Conservation (phyloP, 2,329 filamentous ascomycete genomes). For the Aspergillus fischeri region DNA sequence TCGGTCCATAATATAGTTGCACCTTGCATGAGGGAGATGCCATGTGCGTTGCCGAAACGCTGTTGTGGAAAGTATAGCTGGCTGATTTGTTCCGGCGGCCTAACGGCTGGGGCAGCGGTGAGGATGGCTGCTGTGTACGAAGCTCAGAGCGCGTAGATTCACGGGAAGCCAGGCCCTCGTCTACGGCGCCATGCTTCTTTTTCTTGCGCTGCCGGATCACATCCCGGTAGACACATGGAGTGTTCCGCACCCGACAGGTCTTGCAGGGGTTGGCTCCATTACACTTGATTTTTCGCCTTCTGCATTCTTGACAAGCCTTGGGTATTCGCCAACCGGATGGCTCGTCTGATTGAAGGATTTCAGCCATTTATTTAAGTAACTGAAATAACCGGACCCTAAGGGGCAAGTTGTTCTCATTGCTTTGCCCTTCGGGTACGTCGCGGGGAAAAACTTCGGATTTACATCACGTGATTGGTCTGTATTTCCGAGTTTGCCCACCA, state of each 20-base stretch:
- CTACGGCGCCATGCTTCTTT: conserved; percentile 20
- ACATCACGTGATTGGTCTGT: conserved; percentile 9
- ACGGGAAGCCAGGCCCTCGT: not conserved
- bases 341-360: conserved; percentile 14
- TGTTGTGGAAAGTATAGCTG: conserved; percentile 35
- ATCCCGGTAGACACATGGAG: conserved; percentile 35
- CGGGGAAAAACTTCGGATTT: conserved; percentile 8
- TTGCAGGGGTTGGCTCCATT: conserved; percentile 39
- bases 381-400: not conserved
- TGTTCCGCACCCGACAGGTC: conserved; percentile 32
- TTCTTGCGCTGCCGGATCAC: conserved; percentile 34
- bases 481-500: conserved; percentile 2
- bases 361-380: conserved; percentile 20
- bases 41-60: conserved; percentile 46
- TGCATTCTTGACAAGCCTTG: conserved; percentile 41
- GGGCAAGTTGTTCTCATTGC: not conserved
- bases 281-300: conserved; percentile 40
- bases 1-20: conserved; percentile 46
- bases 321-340: conserved; percentile 31
- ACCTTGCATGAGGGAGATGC: conserved; percentile 43
- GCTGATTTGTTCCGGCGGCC: conserved; percentile 16
- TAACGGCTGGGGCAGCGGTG: conserved; percentile 10
- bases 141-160: conserved; percentile 11
- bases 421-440: not conserved
- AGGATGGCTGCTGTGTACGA: conserved; percentile 11